Conservation (phyloP, 176 grass and related monocot species). For the Triticum aestivum region IWGSC_CS_RefSeq_v2.1 NC_057799.1:423681192-423681691, state of each 20-base stretch:
- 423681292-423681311: conserved; percentile 69
- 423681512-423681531: conserved; percentile 80
- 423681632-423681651: conserved; percentile 76
- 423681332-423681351: conserved; percentile 30
- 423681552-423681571: conserved; percentile 69
- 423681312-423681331: conserved; percentile 63
- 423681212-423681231: conserved; percentile 67
- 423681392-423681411: conserved; percentile 39
- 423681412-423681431: conserved; percentile 15
- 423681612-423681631: conserved; percentile 69
- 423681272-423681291: conserved; percentile 71
- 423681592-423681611: conserved; percentile 80
- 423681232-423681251: conserved; percentile 70
- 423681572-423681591: conserved; percentile 47
- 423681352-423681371: conserved; percentile 59
- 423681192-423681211: conserved; percentile 45
- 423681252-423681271: conserved; percentile 73
- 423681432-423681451: conserved; percentile 72
- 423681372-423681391: conserved; percentile 56
- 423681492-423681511: conserved; percentile 91
- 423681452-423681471: conserved; percentile 55
- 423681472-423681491: conserved; percentile 74
- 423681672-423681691: conserved; percentile 29
- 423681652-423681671: conserved; percentile 50
- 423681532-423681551: conserved; percentile 57